A percentile compares a stretch with the other conserved stretches of the same genome.
Conservation (phyloP, 2,329 filamentous ascomycete species). For the Neurospora sp. region DNA sequence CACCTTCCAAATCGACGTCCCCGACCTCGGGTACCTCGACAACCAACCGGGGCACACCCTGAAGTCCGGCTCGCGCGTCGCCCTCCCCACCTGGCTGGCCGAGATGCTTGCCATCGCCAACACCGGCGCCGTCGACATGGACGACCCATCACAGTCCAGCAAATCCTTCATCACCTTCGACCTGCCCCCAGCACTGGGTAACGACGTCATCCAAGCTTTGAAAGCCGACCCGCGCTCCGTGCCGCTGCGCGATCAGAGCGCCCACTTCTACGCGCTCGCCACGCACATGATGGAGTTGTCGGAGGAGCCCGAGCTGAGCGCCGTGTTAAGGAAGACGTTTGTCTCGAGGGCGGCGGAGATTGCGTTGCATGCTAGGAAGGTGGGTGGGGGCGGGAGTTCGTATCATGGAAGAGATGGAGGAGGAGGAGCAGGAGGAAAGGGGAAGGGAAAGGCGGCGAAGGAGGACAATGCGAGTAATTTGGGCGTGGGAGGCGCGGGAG, state of each 20-base stretch:
- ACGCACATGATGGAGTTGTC: slow-evolving; percentile 83
- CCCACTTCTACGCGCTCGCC: slow-evolving; percentile 81
- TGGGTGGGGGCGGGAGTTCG: slow-evolving; percentile 46
- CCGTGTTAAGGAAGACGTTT: slow-evolving; percentile 69
- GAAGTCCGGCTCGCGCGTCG: slow-evolving; percentile 69
- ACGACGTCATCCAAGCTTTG: slow-evolving; percentile 76
- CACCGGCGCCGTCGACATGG: slow-evolving; percentile 24
- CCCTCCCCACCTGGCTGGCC: slow-evolving; percentile 86
- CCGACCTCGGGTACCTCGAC: slow-evolving; percentile 80
- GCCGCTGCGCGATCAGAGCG: slow-evolving; percentile 70
- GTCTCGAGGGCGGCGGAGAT: slow-evolving; percentile 73
- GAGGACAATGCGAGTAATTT: slow-evolving; percentile 45
- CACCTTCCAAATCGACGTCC: slow-evolving; percentile 84
- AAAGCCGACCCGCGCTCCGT: slow-evolving; percentile 85
- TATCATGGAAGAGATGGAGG: slow-evolving; percentile 26
- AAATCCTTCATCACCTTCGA: slow-evolving; percentile 68
- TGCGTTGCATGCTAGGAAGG: slow-evolving; percentile 81
- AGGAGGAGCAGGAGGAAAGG: slow-evolving; percentile 59
- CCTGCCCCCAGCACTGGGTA: slow-evolving; percentile 66
- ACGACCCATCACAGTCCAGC: slow-evolving; percentile 23
- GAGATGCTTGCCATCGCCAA: slow-evolving; percentile 78
- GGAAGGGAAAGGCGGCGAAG: slow-evolving; percentile 30
- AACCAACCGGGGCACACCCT: slow-evolving; percentile 64
- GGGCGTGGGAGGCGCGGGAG: slow-evolving; percentile 52
- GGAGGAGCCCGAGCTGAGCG: slow-evolving; percentile 68